A percentile compares a stretch with the other conserved stretches of the same genome.
These are phyloP conservation scores for Lycium ferocissimum DNA, from an alignment of 257 asterid genomes.

Conservation along the genomic window DNA sequence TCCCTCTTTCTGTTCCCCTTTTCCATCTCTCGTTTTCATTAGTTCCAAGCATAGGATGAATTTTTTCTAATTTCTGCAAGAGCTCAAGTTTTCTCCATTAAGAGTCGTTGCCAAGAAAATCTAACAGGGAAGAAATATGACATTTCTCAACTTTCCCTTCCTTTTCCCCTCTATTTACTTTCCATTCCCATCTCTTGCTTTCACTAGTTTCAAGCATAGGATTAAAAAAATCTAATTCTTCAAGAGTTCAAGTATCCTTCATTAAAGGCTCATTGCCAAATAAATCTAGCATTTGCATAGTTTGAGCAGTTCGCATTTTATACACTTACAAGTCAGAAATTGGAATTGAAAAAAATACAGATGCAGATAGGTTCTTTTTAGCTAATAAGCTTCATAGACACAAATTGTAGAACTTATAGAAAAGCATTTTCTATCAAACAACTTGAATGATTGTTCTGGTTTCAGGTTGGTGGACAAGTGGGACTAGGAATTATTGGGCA, in stretches of 20 bases:
- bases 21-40: neutral
- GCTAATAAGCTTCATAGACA: conserved; percentile 20
- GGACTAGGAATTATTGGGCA: conserved; percentile 3
- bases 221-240: neutral
- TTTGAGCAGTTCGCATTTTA: neutral
- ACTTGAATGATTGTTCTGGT: conserved; percentile 10
- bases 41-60: neutral
- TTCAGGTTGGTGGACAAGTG: conserved; percentile 27
- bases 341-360: neutral
- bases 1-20: neutral
- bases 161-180: neutral
- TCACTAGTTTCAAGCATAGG: conserved; percentile 10
- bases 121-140: neutral
- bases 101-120: neutral
- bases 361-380: conserved; percentile 5
- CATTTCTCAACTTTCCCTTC: neutral
- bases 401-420: neutral
- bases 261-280: neutral
- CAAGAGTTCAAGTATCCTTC: neutral
- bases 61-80: neutral
- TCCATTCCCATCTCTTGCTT: neutral
- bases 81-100: neutral
- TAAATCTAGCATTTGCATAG: neutral
- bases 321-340: neutral
- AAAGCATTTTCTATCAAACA: conserved; percentile 14